Evolutionary conservation across 345 rosid species (phyloP), one percentile per base, ranked within the genome.

Genomic region (Aquilaria sinensis): DNA sequence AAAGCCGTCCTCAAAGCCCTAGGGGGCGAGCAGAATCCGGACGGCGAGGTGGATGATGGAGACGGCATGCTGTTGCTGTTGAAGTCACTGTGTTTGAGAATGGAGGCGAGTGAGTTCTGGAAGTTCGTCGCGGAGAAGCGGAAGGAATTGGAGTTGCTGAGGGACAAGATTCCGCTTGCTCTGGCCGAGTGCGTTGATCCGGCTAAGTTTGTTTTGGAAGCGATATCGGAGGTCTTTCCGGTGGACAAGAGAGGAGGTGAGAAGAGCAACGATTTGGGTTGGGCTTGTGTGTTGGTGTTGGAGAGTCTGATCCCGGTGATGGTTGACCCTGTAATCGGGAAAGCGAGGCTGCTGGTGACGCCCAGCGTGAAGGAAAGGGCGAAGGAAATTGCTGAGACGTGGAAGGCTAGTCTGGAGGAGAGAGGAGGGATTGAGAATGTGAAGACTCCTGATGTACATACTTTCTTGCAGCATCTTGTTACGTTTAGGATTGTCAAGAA

Each of bases 391-490:
- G 97, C 99, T 0, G 99, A 87, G 79, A 80, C 87, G 1, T 94
- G 99, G 99, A 94, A 94, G 78, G 74, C 72, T 63, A 86, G 97
- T 43, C 71, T 94, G 71, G 97, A 90, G 59, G 97, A 90, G 75
- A 78, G 97, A 34, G 96, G 96, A 43, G 95, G 92, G 61, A 85
- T 86, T 47, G 97, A 87, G 77, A 91, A 88, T 61, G 97, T 94
- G 56, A 88, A 89, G 77, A 87, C 97, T 7, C 99, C 99, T 1
- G 99, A 94, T 70, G 99, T 90, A 33, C 99, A 94, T 56, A 88
- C 99, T 69, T 94, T 94, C 78, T 76, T 94, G 70, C 99, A 90
- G 81, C 96, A 88, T 81, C 73, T 94, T 74, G 93, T 94, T 9
- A 90, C 99, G 2, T 94, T 94, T 69, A 97, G 96, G 14, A 94